Evolutionary conservation across 257 asterid genomes (phyloP), one percentile per base, ranked within the genome.

Genomic region (Striga asiatica): DNA sequence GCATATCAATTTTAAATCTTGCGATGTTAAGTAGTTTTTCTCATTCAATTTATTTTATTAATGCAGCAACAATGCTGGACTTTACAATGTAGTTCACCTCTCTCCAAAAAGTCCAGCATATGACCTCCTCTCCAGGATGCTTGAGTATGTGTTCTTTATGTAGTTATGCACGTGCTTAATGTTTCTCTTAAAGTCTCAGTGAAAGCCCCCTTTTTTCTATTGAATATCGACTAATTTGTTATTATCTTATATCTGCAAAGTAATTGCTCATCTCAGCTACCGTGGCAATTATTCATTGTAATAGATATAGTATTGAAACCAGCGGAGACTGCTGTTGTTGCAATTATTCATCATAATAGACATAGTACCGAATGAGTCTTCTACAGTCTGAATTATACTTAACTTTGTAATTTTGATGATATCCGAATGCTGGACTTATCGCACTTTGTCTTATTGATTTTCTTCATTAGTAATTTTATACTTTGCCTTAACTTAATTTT

Each of bases 61-160:
- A 51, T 60, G 71, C 94, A 87, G 98, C 75, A 95, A 91, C 24
- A 91, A 74, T 76, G 74, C 89, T 66, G 97, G 89, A 65, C 98
- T 91, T 62, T 70, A 80, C 81, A 84, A 53, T 72, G 87, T 81
- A 38, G 85, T 91, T 71, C 98, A 78, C 64, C 77, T 91, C 66
- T 70, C 92, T 62, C 76, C 89, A 16, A 87, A 91, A 80, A 80
- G 66, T 73, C 95, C 98, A 62, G 89, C 95, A 64, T 91, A 70
- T 64, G 96, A 87, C 69, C 98, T 91, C 72, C 88, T 91, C 62
- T 82, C 95, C 12, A 84, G 77, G 85, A 91, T 91, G 98, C 98
- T 91, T 1, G 98, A 91, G 98, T 91, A 91, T 46, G 96, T 71
- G 55, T 32, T 17, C 55, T 11, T 27, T 18, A 58, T 43, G 14